Percentiles rank a stretch among this genome's conserved stretches.
These are phyloP conservation scores for Baorangia bicolor DNA, from an alignment of 768 basidiomycete species.

Conservation along the genomic window DNA sequence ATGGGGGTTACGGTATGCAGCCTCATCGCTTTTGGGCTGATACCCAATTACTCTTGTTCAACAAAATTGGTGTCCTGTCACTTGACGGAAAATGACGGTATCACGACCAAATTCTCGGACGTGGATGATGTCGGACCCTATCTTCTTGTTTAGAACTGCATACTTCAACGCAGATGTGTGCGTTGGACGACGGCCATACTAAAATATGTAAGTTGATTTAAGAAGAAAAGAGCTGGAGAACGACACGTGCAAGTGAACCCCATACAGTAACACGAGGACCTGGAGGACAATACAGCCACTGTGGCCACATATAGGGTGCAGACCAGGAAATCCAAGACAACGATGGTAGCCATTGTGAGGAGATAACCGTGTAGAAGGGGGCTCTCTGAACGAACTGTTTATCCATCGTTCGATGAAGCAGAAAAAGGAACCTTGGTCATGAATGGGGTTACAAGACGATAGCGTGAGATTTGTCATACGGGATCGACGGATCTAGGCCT, in stretches of 20 bases:
- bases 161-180: conserved; percentile 3
- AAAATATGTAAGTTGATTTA: too few relatives aligned
- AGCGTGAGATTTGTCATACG: too few relatives aligned
- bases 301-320: not conserved
- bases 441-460: not conserved
- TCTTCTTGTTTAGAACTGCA: conserved; percentile 1
- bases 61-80: too few relatives aligned
- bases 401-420: not conserved
- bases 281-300: not conserved
- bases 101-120: conserved; percentile 3
- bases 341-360: not conserved
- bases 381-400: not conserved
- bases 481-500: not conserved
- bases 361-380: not conserved
- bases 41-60: too few relatives aligned
- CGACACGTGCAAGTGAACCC: conserved; percentile 1
- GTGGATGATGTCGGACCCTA: conserved; percentile 1
- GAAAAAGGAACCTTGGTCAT: not conserved
- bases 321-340: not conserved
- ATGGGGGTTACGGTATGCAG: too few relatives aligned
- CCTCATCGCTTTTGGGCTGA: too few relatives aligned
- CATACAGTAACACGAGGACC: not conserved
- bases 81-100: conserved; percentile 1
- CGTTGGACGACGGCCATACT: conserved; percentile 20
- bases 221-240: not conserved